Evolutionary conservation across 2,329 filamentous ascomycete species (phyloP).

Genomic region (Bimuria novae-zelandiae): DNA sequence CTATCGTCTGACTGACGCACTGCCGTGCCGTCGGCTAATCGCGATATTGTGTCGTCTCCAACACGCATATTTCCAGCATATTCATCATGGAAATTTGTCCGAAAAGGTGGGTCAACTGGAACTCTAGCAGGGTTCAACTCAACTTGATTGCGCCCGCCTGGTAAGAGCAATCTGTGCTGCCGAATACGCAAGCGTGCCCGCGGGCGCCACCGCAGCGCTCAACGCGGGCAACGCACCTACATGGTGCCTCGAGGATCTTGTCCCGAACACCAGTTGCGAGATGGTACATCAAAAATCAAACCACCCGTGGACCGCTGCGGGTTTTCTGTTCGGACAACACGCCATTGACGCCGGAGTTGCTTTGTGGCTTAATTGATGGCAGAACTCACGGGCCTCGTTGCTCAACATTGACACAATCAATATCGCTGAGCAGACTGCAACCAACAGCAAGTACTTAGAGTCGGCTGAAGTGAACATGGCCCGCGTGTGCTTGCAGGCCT

Average conservation of each 20-base stretch:
- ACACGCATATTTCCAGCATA: constrained; percentile 15
- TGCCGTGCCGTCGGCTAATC: constrained; percentile 44
- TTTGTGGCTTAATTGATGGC: constrained; percentile 14
- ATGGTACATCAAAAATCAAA: constrained; percentile 18
- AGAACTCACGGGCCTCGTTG: constrained; percentile 23
- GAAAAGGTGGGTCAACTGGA: constrained; percentile 30
- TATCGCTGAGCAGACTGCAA: constrained; percentile 32
- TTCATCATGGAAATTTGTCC: constrained; percentile 13
- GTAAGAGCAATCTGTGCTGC: neutral
- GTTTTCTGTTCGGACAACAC: constrained; percentile 29
- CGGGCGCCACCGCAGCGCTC: constrained; percentile 11
- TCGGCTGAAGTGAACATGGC: constrained; percentile 42
- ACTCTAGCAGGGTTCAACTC: constrained; percentile 13
- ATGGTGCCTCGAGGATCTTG: constrained; percentile 16
- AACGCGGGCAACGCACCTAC: constrained; percentile 3
- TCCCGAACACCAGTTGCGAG: constrained; percentile 19
- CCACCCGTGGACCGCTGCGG: constrained; percentile 22
- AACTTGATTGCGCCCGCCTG: constrained; percentile 15
- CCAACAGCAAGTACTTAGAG: constrained; percentile 33
- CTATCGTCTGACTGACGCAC: constrained; percentile 18
- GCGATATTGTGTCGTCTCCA: constrained; percentile 28
- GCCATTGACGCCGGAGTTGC: constrained; percentile 24
- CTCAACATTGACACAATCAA: constrained; percentile 37
- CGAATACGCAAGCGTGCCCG: constrained; percentile 1
- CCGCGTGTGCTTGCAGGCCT: constrained; percentile 35